phyloP scores from a whole-genome alignment of 805 yeast species.

The Wickerhamiella dianesei region DNA sequence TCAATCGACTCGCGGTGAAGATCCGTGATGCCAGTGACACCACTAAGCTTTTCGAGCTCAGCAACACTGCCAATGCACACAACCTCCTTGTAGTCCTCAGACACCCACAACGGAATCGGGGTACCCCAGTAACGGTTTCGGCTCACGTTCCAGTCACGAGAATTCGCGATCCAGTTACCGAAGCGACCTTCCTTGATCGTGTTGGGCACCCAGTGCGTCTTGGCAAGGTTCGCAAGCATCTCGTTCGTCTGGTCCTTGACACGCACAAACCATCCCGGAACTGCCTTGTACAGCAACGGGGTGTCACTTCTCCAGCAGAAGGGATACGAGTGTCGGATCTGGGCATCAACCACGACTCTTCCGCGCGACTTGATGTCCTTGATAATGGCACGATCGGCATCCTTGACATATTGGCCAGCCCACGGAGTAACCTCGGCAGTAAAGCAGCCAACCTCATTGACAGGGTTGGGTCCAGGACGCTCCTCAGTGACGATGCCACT shows the following conservation, averaged over 20 bases:
- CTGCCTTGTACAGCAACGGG: constrained; percentile 88
- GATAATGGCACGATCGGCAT: constrained; percentile 85
- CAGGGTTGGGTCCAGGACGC: constrained; percentile 76
- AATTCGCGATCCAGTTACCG: constrained; percentile 95
- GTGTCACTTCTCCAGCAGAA: constrained; percentile 99
- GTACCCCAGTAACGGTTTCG: constrained; percentile 99
- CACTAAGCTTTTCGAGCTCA: constrained; percentile 75
- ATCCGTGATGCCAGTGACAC: constrained; percentile 68
- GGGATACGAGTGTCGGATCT: constrained; percentile 91
- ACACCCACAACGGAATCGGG: constrained; percentile 95
- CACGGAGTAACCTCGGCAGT: constrained; percentile 61
- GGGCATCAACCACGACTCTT: constrained; percentile 58
- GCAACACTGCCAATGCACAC: constrained; percentile 87
- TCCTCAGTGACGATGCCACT: constrained; percentile 63
- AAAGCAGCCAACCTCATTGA: constrained; percentile 85
- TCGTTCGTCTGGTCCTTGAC: constrained; percentile 77
- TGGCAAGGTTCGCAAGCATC: constrained; percentile 72
- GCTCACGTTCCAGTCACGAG: constrained; percentile 98
- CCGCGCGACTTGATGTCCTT: constrained; percentile 70
- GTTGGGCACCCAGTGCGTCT: constrained; percentile 89
- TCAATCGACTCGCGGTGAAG: constrained; percentile 91
- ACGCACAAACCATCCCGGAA: constrained; percentile 97
- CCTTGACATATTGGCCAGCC: constrained; percentile 81
- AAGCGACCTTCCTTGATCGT: constrained; percentile 88
- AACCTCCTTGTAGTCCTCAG: constrained; percentile 83